These are phyloP conservation scores for Balansia obtecta DNA, from an alignment of 2,329 filamentous ascomycete genomes.

Conservation along the genomic window DNA sequence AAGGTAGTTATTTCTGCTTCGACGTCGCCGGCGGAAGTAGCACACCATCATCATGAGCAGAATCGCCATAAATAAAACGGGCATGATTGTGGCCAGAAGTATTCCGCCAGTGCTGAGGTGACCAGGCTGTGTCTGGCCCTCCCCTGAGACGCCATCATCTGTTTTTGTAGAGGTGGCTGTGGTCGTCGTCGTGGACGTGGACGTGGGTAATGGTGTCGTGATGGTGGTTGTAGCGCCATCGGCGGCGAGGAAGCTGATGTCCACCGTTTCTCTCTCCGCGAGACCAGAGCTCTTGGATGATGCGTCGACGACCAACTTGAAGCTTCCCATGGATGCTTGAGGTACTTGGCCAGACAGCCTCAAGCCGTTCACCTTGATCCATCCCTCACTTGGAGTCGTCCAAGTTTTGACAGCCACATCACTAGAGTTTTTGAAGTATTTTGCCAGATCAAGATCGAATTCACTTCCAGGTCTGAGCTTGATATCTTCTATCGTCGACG, in stretches of 20 bases:
- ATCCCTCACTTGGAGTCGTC: slow-evolving; percentile 24
- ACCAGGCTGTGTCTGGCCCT: slow-evolving; percentile 8
- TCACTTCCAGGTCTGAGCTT: slow-evolving; percentile 26
- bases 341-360: slow-evolving; percentile 30
- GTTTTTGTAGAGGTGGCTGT: slow-evolving; percentile 13
- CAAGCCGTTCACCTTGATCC: slow-evolving; percentile 29
- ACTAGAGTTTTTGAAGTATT: slow-evolving; percentile 27
- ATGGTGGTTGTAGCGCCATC: slow-evolving; percentile 14
- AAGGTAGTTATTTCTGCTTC: slow-evolving; percentile 15
- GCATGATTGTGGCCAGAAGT: slow-evolving; percentile 32
- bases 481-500: slow-evolving; percentile 25
- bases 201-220: slow-evolving; percentile 11
- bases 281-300: slow-evolving; percentile 20
- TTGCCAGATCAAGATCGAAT: slow-evolving; percentile 29
- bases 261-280: slow-evolving; percentile 25
- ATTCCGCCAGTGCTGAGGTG: slow-evolving; percentile 22
- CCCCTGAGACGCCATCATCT: slow-evolving; percentile 8
- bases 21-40: slow-evolving; percentile 21
- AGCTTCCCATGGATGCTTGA: slow-evolving; percentile 17
- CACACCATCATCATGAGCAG: slow-evolving; percentile 21
- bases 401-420: slow-evolving; percentile 26
- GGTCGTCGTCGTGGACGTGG: slow-evolving; percentile 14
- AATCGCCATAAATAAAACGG: slow-evolving; percentile 24
- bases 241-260: slow-evolving; percentile 20
- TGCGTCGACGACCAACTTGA: slow-evolving; percentile 20